Base-by-base conservation (phyloP, 2,329 filamentous ascomycete genomes). In the Venturia nashicola region DNA sequence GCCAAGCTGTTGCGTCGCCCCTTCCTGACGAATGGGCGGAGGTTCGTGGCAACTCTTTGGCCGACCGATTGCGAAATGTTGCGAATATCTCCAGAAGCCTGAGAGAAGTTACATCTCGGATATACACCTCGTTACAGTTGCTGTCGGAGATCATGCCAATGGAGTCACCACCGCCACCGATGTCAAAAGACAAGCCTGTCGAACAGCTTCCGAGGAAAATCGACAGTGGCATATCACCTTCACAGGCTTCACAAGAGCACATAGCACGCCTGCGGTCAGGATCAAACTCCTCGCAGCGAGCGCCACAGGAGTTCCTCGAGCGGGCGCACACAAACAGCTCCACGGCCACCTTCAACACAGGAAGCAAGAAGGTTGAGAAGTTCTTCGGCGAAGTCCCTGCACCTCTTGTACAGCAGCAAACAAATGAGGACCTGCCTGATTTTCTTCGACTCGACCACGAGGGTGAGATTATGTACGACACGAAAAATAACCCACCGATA, bases 1-100 rank as follows among this genome's bases (percentile, higher is more conserved):
- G 92, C 71, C 94, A 99, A 75, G 86, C 89, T 32, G 88, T 97
- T n/a, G 90, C 91, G 6, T 90, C 90, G 9, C 94, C 94, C 6
- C 76, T 99, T 54, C 90, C 88, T 9, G 94, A 99, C 72, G 94
- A 99, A 76, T 99, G 94, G 94, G 86, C 92, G 4, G 91, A 96
- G 72, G 81, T 92, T n/a, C 86, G 91, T 54, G 91, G 91, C 1
- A 91, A 96, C 72, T 89, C 92, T 8, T 79, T 99, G 39, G 93
- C 97, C 71, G 90, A 90, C 68, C 86, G 94, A 27, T 76, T 97
- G 34, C 89, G 88, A 67, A 87, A 89, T 67, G 91, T 97, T 65
- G 85, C 88, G 62, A 82, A 85, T 65, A 89, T 90, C 66, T 86
- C 87, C 11, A 85, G 88, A 69, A 89, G 93, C 59, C 79, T 99